Conservation (phyloP, 2,329 filamentous ascomycete genomes). For the Albophoma yamanashiensis region DNA sequence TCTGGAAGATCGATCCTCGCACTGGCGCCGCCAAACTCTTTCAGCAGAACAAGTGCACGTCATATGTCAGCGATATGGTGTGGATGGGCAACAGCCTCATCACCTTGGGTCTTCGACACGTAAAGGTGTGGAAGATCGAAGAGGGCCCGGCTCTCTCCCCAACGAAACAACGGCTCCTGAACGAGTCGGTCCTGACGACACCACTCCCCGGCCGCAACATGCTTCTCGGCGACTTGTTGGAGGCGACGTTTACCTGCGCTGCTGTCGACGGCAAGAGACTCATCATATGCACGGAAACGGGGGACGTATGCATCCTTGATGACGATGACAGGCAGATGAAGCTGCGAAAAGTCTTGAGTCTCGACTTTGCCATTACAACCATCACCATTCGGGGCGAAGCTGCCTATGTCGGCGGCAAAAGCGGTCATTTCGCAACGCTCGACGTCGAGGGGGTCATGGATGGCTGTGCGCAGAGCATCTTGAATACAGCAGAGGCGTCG, state of each 20-base stretch:
- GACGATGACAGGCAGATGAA: slow-evolving; percentile 63
- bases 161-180: slow-evolving; percentile 46
- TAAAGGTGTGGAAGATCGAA: slow-evolving; percentile 87
- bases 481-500: slow-evolving; percentile 25
- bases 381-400: slow-evolving; percentile 48
- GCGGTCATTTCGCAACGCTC: slow-evolving; percentile 46
- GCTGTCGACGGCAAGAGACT: slow-evolving; percentile 64
- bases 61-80: slow-evolving; percentile 71
- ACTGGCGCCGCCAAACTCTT: slow-evolving; percentile 71
- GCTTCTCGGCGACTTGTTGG: slow-evolving; percentile 68
- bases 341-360: slow-evolving; percentile 53
- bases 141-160: slow-evolving; percentile 51
- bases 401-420: slow-evolving; percentile 59
- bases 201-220: slow-evolving; percentile 78
- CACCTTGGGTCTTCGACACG: slow-evolving; percentile 80
- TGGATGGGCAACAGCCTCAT: slow-evolving; percentile 82
- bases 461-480: slow-evolving; percentile 25
- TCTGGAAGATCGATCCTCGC: slow-evolving; percentile 79
- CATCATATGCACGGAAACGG: slow-evolving; percentile 76
- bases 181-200: slow-evolving; percentile 25
- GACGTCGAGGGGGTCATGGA: slow-evolving; percentile 38
- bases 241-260: slow-evolving; percentile 75
- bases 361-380: slow-evolving; percentile 59
- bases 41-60: slow-evolving; percentile 86
- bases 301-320: slow-evolving; percentile 82